Conservation (phyloP, 371 early-diverging fungal genomes). For the Mucor racemosus region DNA sequence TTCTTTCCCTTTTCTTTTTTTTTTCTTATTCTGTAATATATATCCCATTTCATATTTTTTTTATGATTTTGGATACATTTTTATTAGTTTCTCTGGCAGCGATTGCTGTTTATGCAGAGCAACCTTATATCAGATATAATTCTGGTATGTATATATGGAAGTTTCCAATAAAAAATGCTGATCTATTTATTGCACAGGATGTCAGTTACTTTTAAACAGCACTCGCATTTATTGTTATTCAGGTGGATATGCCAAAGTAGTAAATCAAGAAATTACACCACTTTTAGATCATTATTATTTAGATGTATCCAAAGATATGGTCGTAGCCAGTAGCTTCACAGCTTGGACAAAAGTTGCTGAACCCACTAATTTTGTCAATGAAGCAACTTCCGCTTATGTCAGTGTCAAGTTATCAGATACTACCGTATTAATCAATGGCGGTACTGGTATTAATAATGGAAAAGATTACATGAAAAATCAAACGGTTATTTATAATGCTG, state of each 20-base stretch:
- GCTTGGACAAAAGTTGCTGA: constrained; percentile 1
- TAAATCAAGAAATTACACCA: constrained; percentile 1
- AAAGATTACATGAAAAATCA: constrained; percentile 12
- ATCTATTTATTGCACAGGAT: not conserved
- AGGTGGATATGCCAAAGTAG: constrained; percentile 17
- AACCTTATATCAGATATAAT: constrained; percentile 11
- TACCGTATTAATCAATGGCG: constrained; percentile 14
- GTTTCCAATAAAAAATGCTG: not conserved
- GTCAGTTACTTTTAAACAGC: constrained; percentile 17
- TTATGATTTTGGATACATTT: not conserved
- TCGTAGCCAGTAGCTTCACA: constrained; percentile 3
- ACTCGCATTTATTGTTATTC: constrained; percentile 20
- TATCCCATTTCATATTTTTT: no score
- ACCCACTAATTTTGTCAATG: constrained; percentile 4
- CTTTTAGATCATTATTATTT: constrained; percentile 15
- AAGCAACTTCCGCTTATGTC: constrained; percentile 8
- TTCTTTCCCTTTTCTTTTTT: not conserved
- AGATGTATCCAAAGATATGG: constrained; percentile 10
- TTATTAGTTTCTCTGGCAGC: not conserved
- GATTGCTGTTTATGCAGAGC: not conserved
- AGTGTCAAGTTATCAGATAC: constrained; percentile 20
- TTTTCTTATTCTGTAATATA: not conserved
- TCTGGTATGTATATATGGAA: constrained; percentile 2
- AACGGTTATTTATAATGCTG: constrained; percentile 12
- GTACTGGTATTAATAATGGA: constrained; percentile 13